Percentiles rank a stretch among this genome's conserved stretches.
phyloP scores from a whole-genome alignment of 768 basidiomycete species.

The Clitopilus passeckerianus region DNA sequence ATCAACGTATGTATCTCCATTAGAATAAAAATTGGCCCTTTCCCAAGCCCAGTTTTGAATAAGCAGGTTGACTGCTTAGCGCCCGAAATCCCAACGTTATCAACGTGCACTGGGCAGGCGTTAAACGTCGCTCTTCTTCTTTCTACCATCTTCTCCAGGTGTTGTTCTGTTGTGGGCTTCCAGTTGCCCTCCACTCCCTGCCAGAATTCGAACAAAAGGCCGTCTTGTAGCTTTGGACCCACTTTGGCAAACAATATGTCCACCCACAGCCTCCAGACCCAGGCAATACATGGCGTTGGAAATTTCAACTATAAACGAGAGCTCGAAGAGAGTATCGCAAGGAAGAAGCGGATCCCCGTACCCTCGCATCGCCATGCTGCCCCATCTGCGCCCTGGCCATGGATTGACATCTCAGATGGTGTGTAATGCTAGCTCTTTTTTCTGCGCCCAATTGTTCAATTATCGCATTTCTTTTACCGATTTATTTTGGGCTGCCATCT shows the following conservation, averaged over 20 bases:
- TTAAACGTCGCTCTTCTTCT: background rate
- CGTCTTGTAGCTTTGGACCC: background rate
- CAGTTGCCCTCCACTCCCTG: background rate
- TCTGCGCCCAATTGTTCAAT: background rate
- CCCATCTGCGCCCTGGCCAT: constrained; percentile 44
- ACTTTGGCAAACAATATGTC: background rate
- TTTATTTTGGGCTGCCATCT: background rate
- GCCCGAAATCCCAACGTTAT: background rate
- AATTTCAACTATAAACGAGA: background rate
- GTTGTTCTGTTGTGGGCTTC: background rate
- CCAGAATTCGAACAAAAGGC: background rate
- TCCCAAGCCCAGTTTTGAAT: background rate
- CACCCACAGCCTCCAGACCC: background rate
- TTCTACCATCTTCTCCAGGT: background rate
- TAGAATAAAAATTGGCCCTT: background rate
- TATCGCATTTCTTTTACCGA: background rate
- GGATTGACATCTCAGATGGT: constrained; percentile 38
- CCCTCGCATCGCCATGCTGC: constrained; percentile 42
- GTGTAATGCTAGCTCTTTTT: background rate
- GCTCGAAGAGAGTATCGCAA: constrained; percentile 3
- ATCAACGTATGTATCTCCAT: background rate
- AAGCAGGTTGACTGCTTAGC: background rate
- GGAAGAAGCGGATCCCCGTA: constrained; percentile 18
- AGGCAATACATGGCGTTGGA: background rate
- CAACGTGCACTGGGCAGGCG: background rate